A percentile compares a stretch with the other conserved stretches of the same genome.
Evolutionary conservation across 306 rosid genomes (phyloP).

Genomic region (Prunus kanzakura): DNA sequence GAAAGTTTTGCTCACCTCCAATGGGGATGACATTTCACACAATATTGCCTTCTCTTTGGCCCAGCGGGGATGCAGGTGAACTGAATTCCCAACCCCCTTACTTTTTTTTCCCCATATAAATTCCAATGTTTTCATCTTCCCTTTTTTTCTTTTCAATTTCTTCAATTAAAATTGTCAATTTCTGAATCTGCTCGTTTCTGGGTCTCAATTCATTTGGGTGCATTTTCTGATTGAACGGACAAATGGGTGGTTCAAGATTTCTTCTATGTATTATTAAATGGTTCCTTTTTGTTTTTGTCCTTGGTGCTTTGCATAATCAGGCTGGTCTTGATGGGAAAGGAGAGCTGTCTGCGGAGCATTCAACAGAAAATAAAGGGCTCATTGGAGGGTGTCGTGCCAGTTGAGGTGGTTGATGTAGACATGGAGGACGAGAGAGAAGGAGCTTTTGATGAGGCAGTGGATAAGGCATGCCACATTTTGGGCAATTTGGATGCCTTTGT

Average conservation of each 20-base stretch:
- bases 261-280: neutral
- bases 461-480: slow-evolving; percentile 52
- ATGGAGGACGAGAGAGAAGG: slow-evolving; percentile 56
- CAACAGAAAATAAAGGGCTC: slow-evolving; percentile 35
- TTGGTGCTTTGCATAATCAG: slow-evolving; percentile 22
- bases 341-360: slow-evolving; percentile 30
- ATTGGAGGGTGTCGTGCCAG: slow-evolving; percentile 20
- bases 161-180: neutral
- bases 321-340: slow-evolving; percentile 77
- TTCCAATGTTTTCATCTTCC: neutral
- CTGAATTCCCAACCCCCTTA: slow-evolving; percentile 2
- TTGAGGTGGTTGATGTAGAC: slow-evolving; percentile 57
- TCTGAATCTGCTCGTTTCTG: neutral
- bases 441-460: slow-evolving; percentile 51
- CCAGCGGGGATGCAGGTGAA: slow-evolving; percentile 82
- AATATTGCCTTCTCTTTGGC: slow-evolving; percentile 68
- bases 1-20: slow-evolving; percentile 64
- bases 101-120: neutral
- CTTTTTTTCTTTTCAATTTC: neutral
- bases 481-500: slow-evolving; percentile 76
- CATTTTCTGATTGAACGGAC: neutral
- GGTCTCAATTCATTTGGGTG: neutral
- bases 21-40: slow-evolving; percentile 62
- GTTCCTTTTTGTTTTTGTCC: neutral
- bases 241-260: neutral